phyloP scores from a whole-genome alignment of 2,329 filamentous ascomycete genomes.

The Verticillium tricorpus region DNA sequence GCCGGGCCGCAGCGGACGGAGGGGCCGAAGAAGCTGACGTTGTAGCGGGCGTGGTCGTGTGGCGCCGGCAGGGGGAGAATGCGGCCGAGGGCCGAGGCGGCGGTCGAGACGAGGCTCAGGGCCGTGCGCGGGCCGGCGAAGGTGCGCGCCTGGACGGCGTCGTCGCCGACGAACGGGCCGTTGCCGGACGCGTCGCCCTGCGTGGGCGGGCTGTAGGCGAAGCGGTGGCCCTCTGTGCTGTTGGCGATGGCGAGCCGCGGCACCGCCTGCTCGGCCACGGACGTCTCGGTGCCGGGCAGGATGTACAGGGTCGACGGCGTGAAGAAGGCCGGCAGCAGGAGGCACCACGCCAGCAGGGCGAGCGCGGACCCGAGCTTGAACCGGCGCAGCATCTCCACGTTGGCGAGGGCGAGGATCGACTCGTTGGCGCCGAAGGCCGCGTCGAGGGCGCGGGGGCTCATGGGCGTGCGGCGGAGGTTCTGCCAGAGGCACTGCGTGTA shows the following conservation, averaged over 20 bases:
- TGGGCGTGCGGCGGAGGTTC: background rate
- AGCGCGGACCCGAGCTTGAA: constrained; percentile 6
- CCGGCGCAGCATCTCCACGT: constrained; percentile 7
- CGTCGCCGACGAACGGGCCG: background rate
- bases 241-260: background rate
- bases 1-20: background rate
- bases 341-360: constrained; percentile 10
- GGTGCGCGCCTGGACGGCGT: background rate
- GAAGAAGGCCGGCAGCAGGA: constrained; percentile 13
- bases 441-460: constrained; percentile 1
- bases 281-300: background rate
- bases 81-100: background rate
- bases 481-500: constrained; percentile 7
- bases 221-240: background rate
- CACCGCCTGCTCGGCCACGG: background rate
- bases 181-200: background rate
- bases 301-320: constrained; percentile 6
- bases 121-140: constrained; percentile 3
- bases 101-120: constrained; percentile 2
- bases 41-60: constrained; percentile 1
- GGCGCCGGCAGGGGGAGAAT: constrained; percentile 1
- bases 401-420: constrained; percentile 4
- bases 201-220: constrained; percentile 4
- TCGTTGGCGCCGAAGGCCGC: constrained; percentile 5
- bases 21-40: constrained; percentile 1